These are phyloP conservation scores for Colletotrichum trifolii DNA, from an alignment of 2,329 filamentous ascomycete genomes.

Conservation along the genomic window DNA sequence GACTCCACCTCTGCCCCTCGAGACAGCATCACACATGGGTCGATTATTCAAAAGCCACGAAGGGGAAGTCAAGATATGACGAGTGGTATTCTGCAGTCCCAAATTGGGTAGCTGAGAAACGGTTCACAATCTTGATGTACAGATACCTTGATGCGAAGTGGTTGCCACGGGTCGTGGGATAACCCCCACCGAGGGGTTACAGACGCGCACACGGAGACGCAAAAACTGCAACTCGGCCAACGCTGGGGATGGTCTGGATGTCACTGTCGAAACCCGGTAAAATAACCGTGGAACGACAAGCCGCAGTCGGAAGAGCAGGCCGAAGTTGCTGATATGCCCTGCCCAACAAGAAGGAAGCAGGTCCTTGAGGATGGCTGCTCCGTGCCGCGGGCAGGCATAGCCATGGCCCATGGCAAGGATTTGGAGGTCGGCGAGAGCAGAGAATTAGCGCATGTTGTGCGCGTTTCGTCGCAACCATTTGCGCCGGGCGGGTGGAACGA, in stretches of 20 bases:
- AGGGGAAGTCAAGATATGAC: constrained; percentile 20
- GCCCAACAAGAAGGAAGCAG: constrained; percentile 23
- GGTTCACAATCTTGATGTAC: constrained; percentile 7
- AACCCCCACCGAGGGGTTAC: constrained; percentile 25
- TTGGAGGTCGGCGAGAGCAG: constrained; percentile 14
- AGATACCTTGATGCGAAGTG: constrained; percentile 25
- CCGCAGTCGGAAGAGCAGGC: constrained; percentile 7
- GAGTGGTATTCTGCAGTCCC: constrained; percentile 12
- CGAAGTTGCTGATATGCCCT: constrained; percentile 11
- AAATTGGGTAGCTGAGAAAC: constrained; percentile 7
- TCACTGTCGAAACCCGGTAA: constrained; percentile 13
- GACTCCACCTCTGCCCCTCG: constrained; percentile 34
- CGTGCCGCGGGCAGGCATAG: constrained; percentile 27
- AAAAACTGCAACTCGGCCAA: constrained; percentile 19
- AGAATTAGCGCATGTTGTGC: constrained; percentile 18
- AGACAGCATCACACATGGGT: constrained; percentile 27
- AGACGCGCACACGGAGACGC: constrained; percentile 28
- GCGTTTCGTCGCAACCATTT: constrained; percentile 12
- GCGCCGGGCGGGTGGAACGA: constrained; percentile 1
- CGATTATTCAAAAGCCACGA: constrained; percentile 18
- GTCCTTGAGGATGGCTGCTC: constrained; percentile 20
- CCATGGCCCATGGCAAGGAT: constrained; percentile 21
- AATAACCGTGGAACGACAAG: constrained; percentile 15
- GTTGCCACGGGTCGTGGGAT: constrained; percentile 1
- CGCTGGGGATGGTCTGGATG: constrained; percentile 10